Evolutionary conservation across 148 eudicot genomes (phyloP).

Genomic region (Amaranthus hypochondriacus): DNA sequence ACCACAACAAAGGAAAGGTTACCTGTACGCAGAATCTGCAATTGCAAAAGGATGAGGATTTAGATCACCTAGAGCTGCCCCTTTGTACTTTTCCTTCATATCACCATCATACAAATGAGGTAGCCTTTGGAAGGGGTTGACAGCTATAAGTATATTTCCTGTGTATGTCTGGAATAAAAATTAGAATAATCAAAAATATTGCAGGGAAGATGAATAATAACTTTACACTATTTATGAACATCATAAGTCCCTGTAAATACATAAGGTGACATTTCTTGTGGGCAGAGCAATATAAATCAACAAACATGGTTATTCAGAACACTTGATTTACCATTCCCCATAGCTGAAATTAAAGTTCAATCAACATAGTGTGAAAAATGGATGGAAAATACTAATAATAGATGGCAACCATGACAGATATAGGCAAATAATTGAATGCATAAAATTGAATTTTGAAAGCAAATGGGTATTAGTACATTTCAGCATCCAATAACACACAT

Average conservation of each 20-base stretch:
- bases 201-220: background rate
- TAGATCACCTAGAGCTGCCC: conserved; percentile 70
- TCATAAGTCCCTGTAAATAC: too few species aligned
- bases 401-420: conserved; percentile 2
- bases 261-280: too few species aligned
- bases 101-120: conserved; percentile 69
- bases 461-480: background rate
- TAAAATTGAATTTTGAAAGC: background rate
- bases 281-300: background rate
- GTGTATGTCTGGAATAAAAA: conserved; percentile 75
- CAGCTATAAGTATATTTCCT: conserved; percentile 87
- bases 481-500: background rate
- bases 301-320: background rate
- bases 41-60: conserved; percentile 97
- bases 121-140: conserved; percentile 85
- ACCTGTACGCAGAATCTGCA: conserved; percentile 95
- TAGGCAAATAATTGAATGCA: background rate
- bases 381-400: background rate
- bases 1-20: conserved; percentile 17
- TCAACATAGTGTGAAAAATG: background rate
- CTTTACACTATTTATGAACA: background rate
- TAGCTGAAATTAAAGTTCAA: background rate
- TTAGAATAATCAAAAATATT: conserved; percentile 15
- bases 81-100: conserved; percentile 83
- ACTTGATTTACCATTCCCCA: background rate